Base-by-base conservation (phyloP, 352 stramenopile genomes). In the Phytophthora tentaculata region DNA sequence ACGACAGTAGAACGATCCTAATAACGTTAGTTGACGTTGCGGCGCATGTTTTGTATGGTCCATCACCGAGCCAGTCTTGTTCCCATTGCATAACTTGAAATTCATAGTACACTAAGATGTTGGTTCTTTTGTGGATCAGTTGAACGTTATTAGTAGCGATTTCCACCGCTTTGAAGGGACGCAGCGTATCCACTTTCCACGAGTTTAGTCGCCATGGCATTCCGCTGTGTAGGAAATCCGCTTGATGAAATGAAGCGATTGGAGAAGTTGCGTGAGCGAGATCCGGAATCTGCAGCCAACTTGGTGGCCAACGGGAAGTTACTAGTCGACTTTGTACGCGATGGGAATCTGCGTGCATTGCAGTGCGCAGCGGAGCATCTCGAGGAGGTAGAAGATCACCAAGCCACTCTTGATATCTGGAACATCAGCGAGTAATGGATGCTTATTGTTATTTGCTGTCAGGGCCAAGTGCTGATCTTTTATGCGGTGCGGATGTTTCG, bases 401-500 rank as follows among this genome's bases (percentile, higher is more conserved):
- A 17, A 43, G 29, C 1, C 14, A 13, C 29, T 35, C 13, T 9
- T 9, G 2, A 35, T 35, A 16, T 19, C 32, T 32, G 4, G 57
- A 13, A 32, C 19, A 12, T 12, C 41, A 7, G n/a, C 45, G n/a
- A 44, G 5, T 26, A 26, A n/a, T 14, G 28, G 32, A 54, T 54
- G 26, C 5, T 47, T 23, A 9, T 59, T 39, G n/a, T 16, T 44
- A 56, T 16, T 43, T 43, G 35, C 13, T n/a, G 35, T 43, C 45
- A 89, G 73, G 66, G 76, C 9, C 76, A 81, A 52, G 69, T 88
- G 37, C 57, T 91, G 48, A 66, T 85, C 22, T 94, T 90, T 60
- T 88, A 92, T 58, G 68, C 62, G 20, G 73, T 88, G 48, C 80
- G 80, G 32, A 90, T 91, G 79, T 94, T 94, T 49, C 81, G 82